Conservation (phyloP, 2,329 filamentous ascomycete species). For the Phialemoniopsis sp. region DNA sequence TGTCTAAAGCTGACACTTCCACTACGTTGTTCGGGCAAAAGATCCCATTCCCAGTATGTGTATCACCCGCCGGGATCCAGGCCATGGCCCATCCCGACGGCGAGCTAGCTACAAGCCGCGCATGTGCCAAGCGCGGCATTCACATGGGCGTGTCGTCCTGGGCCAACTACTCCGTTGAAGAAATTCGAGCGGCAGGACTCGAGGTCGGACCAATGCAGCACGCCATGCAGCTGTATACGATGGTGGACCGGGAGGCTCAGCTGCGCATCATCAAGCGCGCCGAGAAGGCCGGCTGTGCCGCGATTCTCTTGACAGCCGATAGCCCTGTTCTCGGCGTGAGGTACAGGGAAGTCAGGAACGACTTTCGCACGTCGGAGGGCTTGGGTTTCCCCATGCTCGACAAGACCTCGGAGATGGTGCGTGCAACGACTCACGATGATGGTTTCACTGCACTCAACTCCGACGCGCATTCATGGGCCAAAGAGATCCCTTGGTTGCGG, state of each 20-base stretch:
- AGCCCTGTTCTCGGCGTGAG: slow-evolving; percentile 45
- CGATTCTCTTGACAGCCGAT: slow-evolving; percentile 49
- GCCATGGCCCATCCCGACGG: slow-evolving; percentile 48
- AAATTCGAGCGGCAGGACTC: slow-evolving; percentile 23
- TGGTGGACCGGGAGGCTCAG: slow-evolving; percentile 39
- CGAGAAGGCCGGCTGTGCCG: slow-evolving; percentile 39
- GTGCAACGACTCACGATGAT: slow-evolving; percentile 12
- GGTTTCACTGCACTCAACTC: slow-evolving; percentile 17
- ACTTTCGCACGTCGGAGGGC: slow-evolving; percentile 37
- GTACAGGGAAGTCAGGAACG: slow-evolving; percentile 44
- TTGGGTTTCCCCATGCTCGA: too few relatives aligned
- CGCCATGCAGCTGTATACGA: slow-evolving; percentile 47
- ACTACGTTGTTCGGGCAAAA: slow-evolving; percentile 9
- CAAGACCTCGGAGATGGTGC: too few relatives aligned
- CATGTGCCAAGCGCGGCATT: slow-evolving; percentile 32
- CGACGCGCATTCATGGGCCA: slow-evolving; percentile 36
- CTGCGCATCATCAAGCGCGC: slow-evolving; percentile 34
- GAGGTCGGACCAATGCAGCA: slow-evolving; percentile 29
- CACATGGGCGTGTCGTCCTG: slow-evolving; percentile 44
- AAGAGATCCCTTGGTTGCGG: slow-evolving; percentile 45
- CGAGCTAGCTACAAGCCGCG: slow-evolving; percentile 43
- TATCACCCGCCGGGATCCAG: slow-evolving; percentile 52
- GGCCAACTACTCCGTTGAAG: slow-evolving; percentile 24
- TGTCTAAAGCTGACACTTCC: not conserved
- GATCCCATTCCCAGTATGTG: slow-evolving; percentile 43